Percentiles rank a stretch among this genome's conserved stretches.
phyloP scores from a whole-genome alignment of 1,284 basidiomycete genomes.

The Xerocomus amazonicus region DNA sequence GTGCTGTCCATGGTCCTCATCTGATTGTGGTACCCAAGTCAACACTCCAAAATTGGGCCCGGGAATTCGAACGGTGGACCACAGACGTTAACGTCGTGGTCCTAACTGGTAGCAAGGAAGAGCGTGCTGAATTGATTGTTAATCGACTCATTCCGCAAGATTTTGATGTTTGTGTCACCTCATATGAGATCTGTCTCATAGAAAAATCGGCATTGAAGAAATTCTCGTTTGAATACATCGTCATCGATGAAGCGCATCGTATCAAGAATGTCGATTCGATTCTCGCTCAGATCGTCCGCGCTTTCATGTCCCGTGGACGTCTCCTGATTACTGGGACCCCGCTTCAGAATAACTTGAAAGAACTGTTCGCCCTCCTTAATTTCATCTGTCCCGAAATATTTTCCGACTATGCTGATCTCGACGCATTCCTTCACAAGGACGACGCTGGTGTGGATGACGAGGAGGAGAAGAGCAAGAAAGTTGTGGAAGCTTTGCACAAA shows the following conservation, averaged over 20 bases:
- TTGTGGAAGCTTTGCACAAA: conserved; percentile 97
- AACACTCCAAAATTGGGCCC: conserved; percentile 94
- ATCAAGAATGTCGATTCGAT: conserved; percentile 99
- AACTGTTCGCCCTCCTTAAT: conserved; percentile 93
- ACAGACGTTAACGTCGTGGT: conserved; percentile 84
- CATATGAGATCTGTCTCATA: conserved; percentile 96
- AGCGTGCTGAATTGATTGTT: conserved; percentile 80
- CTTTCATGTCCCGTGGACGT: conserved; percentile 86
- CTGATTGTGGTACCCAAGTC: conserved; percentile 97
- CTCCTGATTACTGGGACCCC: conserved; percentile 97
- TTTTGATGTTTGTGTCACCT: conserved; percentile 95
- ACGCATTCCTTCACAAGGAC: conserved; percentile 79
- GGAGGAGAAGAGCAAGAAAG: conserved; percentile 85
- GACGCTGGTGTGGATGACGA: conserved; percentile 71
- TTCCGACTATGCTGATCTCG: conserved; percentile 70
- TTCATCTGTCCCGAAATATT: conserved; percentile 90
- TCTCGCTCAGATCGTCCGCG: conserved; percentile 91
- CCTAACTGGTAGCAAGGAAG: conserved; percentile 87
- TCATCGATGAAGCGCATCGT: conserved; percentile 98
- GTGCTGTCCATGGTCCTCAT: conserved; percentile 77
- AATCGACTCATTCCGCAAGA: conserved; percentile 80
- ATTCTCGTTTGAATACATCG: conserved; percentile 97
- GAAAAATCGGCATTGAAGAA: conserved; percentile 92
- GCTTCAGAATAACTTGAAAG: conserved; percentile 96
- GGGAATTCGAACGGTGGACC: conserved; percentile 93